These are phyloP conservation scores for Tubosaeta sp. DNA, from an alignment of 768 basidiomycete genomes.

Conservation along the genomic window DNA sequence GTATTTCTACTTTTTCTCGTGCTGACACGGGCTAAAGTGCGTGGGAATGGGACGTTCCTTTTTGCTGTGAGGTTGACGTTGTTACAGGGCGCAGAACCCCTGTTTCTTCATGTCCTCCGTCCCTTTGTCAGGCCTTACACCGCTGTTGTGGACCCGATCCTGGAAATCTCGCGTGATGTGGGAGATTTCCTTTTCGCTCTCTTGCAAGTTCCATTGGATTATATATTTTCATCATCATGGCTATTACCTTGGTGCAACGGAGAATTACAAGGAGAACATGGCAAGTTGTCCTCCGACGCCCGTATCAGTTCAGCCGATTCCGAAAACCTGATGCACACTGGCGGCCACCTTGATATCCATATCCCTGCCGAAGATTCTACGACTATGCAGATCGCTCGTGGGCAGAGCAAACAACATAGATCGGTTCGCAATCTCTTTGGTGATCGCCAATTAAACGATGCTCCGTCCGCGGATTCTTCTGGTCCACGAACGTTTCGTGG, in stretches of 20 bases:
- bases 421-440: constrained; percentile 19
- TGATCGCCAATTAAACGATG: constrained; percentile 4
- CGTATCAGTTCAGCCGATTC: constrained; percentile 1
- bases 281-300: constrained; percentile 1
- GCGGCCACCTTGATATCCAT: constrained; percentile 12
- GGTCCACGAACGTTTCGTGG: constrained; percentile 4
- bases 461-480: neutral
- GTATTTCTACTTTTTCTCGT: constrained; percentile 69
- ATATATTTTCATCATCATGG: constrained; percentile 31
- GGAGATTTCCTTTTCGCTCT: constrained; percentile 57
- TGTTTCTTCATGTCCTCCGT: constrained; percentile 76
- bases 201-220: constrained; percentile 37
- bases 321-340: constrained; percentile 2
- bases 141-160: constrained; percentile 54
- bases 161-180: constrained; percentile 57
- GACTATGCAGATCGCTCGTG: constrained; percentile 8
- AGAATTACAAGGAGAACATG: constrained; percentile 9
- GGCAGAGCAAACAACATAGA: constrained; percentile 5
- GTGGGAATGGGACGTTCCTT: constrained; percentile 21
- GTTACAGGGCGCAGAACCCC: constrained; percentile 76
- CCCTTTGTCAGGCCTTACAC: constrained; percentile 76
- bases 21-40: constrained; percentile 68
- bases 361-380: constrained; percentile 5
- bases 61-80: constrained; percentile 9
- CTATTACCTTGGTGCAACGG: constrained; percentile 19